Conservation (phyloP, 2,329 filamentous ascomycete species). For the Phaeosphaeriaceae sp. region DNA sequence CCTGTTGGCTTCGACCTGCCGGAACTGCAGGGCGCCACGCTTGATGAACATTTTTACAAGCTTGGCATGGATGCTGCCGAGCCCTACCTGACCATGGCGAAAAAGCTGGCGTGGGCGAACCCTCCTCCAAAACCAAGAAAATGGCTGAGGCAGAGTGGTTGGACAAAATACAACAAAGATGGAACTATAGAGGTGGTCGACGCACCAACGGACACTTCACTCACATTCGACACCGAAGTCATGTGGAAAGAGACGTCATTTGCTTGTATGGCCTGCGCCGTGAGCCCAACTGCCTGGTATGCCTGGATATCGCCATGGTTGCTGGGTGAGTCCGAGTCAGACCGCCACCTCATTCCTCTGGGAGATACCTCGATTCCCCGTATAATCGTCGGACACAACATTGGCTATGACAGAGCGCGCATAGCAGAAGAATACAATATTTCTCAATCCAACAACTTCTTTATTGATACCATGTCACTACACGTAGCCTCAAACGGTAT, state of each 20-base stretch:
- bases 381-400: constrained; percentile 90
- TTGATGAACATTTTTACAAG: constrained; percentile 94
- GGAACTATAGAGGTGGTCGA: constrained; percentile 75
- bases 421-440: constrained; percentile 89
- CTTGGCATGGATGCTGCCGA: constrained; percentile 87
- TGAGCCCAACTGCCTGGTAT: constrained; percentile 91
- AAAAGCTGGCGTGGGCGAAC: constrained; percentile 70
- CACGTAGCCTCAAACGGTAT: constrained; percentile 98
- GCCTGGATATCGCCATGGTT: constrained; percentile 97
- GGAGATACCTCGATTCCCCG: constrained; percentile 76
- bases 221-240: constrained; percentile 96
- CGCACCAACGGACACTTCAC: constrained; percentile 77
- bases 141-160: constrained; percentile 83
- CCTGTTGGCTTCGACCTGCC: constrained; percentile 90
- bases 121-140: constrained; percentile 67
- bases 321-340: constrained; percentile 76
- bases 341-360: constrained; percentile 83
- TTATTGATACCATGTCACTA: constrained; percentile 96
- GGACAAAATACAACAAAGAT: constrained; percentile 88
- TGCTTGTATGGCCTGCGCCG: constrained; percentile 96
- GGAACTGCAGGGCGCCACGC: constrained; percentile 73
- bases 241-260: constrained; percentile 93
- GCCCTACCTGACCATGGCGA: constrained; percentile 78
- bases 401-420: constrained; percentile 91
- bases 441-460: constrained; percentile 81